phyloP scores from a whole-genome alignment of 108 stramenopile species.

The Cyclotella sp. region DNA sequence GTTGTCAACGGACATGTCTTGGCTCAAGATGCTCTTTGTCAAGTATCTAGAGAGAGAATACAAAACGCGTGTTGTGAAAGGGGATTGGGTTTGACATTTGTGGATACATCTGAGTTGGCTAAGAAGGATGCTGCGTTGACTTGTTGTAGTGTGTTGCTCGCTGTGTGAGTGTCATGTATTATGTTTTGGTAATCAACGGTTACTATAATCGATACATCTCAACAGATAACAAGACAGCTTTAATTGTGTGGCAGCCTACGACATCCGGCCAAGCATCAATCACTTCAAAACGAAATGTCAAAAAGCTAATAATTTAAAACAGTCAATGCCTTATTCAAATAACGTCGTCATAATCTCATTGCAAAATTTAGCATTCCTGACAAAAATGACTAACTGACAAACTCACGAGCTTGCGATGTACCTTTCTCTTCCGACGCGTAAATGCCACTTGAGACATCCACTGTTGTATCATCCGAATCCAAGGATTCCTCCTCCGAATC shows the following conservation, averaged over 20 bases:
- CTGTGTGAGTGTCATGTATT: neutral
- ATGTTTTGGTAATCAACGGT: no score
- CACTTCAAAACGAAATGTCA: no score
- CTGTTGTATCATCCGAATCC: neutral
- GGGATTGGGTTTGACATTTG: slow-evolving; percentile 47
- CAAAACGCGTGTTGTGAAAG: slow-evolving; percentile 50
- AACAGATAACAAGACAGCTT: no score
- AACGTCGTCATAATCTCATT: no score
- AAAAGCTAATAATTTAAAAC: no score
- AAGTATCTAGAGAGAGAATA: slow-evolving; percentile 55
- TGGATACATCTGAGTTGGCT: slow-evolving; percentile 67
- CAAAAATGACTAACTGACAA: no score
- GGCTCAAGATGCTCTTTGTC: slow-evolving; percentile 55
- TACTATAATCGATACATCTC: no score
- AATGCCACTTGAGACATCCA: neutral
- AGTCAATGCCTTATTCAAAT: no score
- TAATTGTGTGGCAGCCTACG: no score
- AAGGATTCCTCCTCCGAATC: slow-evolving; percentile 20
- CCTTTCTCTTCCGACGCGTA: neutral
- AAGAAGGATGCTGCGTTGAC: slow-evolving; percentile 79
- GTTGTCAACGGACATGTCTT: slow-evolving; percentile 61
- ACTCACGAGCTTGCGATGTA: no score
- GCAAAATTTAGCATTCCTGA: no score
- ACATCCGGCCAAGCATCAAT: no score
- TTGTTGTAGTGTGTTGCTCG: slow-evolving; percentile 54